phyloP scores from a whole-genome alignment of 768 basidiomycete genomes.

The Collybia sordida region DNA sequence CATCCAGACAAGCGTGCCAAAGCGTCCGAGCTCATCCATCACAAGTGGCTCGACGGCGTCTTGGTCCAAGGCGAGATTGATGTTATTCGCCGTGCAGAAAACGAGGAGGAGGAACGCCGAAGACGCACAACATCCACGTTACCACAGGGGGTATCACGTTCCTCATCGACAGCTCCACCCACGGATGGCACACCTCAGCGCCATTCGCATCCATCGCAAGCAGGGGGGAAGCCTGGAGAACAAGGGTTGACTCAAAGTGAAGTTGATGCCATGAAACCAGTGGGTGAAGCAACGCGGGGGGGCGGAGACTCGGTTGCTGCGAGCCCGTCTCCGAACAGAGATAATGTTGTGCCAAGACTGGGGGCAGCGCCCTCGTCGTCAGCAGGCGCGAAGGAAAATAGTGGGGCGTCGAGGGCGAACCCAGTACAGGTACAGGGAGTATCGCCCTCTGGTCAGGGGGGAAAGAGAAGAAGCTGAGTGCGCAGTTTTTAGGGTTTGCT shows the following conservation, averaged over 20 bases:
- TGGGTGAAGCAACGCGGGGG: slow-evolving; percentile 45
- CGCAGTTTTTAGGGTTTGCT: too few relatives aligned
- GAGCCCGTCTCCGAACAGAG: slow-evolving; percentile 1
- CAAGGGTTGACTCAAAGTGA: slow-evolving; percentile 35
- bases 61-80: slow-evolving; percentile 91
- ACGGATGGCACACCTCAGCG: too few relatives aligned
- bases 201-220: neutral
- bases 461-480: too few relatives aligned
- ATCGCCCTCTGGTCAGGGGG: too few relatives aligned
- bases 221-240: neutral
- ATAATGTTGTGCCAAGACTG: slow-evolving; percentile 3
- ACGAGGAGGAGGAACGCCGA: slow-evolving; percentile 39
- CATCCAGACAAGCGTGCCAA: slow-evolving; percentile 87
- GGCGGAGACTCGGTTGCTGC: slow-evolving; percentile 5
- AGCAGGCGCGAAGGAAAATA: slow-evolving; percentile 21
- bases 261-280: slow-evolving; percentile 70
- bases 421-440: too few relatives aligned
- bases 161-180: neutral
- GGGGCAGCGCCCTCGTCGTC: slow-evolving; percentile 1
- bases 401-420: too few relatives aligned
- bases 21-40: slow-evolving; percentile 82
- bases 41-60: slow-evolving; percentile 84
- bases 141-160: neutral
- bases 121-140: slow-evolving; percentile 21
- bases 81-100: slow-evolving; percentile 64